Evolutionary conservation across 768 basidiomycete genomes (phyloP), one percentile per base, ranked within the genome.

Genomic region (Coprinopsis cinerea): DNA sequence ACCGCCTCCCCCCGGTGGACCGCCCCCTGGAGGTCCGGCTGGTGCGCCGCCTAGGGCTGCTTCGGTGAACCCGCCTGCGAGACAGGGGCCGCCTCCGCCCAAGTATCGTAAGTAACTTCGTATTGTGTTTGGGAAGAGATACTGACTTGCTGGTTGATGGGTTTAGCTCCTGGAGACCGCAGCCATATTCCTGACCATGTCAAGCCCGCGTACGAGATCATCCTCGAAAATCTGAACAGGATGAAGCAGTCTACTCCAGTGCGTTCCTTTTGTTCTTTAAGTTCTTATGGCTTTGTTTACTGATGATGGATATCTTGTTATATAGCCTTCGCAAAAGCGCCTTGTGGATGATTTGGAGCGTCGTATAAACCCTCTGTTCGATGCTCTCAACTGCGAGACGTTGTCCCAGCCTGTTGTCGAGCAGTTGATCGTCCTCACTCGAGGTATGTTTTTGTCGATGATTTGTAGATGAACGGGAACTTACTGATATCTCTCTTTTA

Each of bases 351-450:
- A 95, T 57, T 76, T 93, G 3, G 92, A 94, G 62, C 78, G 91
- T 17, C 78, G 94, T 26, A 73, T 95, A 57, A 92, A 85, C 60
- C 78, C 83, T 0, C 66, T 97, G 39, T 96, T 94, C 59, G 94
- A 96, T 61, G 85, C 83, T n/a, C 67, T 97, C 57, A 96, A 97
- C 64, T 92, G 90, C 60, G 76, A 92, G 58, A 87, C 88, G 5
- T 62, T 96, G 17, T 85, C 89, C 13, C 70, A 72, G 52, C 64
- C 77, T 10, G 82, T 90, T 20, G 76, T 87, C 13, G 85, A 87
- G 36, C 81, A 88, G 55, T 68, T 96, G 25, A 60, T 81, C 18
- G 78, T 82, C 35, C 72, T 97, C 37, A 75, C 81, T 2, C 74
- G 78, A 72, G 93, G 92, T 93, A 54, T 36, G 74, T 59, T 14